Conservation (phyloP, 192 early-diverging fungal genomes). For the Entomortierella lignicola region DNA sequence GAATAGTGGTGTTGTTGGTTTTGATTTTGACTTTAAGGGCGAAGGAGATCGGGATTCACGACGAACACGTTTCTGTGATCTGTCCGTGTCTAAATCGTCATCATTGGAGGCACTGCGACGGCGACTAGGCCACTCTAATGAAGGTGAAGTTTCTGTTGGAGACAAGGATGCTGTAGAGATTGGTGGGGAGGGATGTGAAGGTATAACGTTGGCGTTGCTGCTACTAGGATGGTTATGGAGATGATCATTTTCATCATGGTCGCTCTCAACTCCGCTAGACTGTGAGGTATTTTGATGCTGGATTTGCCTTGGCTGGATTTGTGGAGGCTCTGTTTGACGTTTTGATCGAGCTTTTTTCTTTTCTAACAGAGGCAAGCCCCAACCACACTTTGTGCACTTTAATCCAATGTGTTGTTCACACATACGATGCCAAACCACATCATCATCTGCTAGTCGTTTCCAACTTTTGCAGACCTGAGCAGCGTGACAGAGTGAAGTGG, state of each 20-base stretch:
- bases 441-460: constrained; percentile 89
- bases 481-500: constrained; percentile 88
- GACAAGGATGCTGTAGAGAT: constrained; percentile 42
- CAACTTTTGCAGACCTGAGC: constrained; percentile 88
- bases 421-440: constrained; percentile 96
- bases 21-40: constrained; percentile 13
- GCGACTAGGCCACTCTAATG: constrained; percentile 24
- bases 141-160: constrained; percentile 27
- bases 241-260: constrained; percentile 18
- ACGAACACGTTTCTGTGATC: constrained; percentile 37
- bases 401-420: constrained; percentile 98
- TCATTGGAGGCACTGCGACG: constrained; percentile 38
- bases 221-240: not conserved
- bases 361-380: constrained; percentile 92
- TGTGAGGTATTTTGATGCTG: constrained; percentile 22
- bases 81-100: constrained; percentile 21
- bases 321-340: constrained; percentile 27
- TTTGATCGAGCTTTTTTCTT: constrained; percentile 63
- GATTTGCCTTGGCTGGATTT: constrained; percentile 21
- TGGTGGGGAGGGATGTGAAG: constrained; percentile 36
- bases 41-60: constrained; percentile 28
- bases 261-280: constrained; percentile 12
- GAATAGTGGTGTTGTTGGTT: constrained; percentile 36
- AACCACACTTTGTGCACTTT: constrained; percentile 95
- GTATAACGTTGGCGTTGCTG: not conserved